Conservation (phyloP, 129 eudicot species). For the Deinandra increscens region DNA sequence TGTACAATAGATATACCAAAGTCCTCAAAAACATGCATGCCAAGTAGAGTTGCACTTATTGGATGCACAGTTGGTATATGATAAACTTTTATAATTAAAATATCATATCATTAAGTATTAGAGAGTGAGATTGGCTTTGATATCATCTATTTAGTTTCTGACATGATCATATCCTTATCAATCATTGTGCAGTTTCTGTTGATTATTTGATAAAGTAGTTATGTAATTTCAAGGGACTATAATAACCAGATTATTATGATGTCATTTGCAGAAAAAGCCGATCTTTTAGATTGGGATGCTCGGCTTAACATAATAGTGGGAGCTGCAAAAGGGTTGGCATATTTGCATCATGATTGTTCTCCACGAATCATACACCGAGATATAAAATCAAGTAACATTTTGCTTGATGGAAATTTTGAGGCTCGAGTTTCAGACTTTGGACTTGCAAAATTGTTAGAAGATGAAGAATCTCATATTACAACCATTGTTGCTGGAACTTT, state of each 20-base stretch:
- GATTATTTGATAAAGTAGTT: slow-evolving; percentile 10
- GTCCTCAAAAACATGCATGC: background rate
- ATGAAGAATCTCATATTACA: slow-evolving; percentile 98
- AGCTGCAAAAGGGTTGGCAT: slow-evolving; percentile 95
- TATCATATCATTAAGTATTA: background rate
- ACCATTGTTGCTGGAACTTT: slow-evolving; percentile 99
- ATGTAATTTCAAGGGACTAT: background rate
- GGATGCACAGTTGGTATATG: background rate
- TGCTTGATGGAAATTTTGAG: slow-evolving; percentile 92
- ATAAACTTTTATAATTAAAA: background rate
- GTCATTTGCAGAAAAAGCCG: slow-evolving; percentile 62
- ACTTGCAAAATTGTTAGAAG: slow-evolving; percentile 89
- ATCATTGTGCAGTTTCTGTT: slow-evolving; percentile 1
- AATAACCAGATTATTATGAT: background rate
- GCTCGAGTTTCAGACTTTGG: slow-evolving; percentile 99
- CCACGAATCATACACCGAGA: slow-evolving; percentile 97
- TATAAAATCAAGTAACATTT: slow-evolving; percentile 95
- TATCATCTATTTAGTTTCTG: background rate
- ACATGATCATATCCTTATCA: background rate
- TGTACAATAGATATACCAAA: background rate
- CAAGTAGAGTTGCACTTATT: background rate
- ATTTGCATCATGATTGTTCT: slow-evolving; percentile 98
- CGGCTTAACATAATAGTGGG: slow-evolving; percentile 82
- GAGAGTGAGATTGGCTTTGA: background rate
- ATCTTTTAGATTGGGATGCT: slow-evolving; percentile 88